Base-by-base conservation (phyloP, 2,329 filamentous ascomycete genomes). In the Diaporthe sp. region DNA sequence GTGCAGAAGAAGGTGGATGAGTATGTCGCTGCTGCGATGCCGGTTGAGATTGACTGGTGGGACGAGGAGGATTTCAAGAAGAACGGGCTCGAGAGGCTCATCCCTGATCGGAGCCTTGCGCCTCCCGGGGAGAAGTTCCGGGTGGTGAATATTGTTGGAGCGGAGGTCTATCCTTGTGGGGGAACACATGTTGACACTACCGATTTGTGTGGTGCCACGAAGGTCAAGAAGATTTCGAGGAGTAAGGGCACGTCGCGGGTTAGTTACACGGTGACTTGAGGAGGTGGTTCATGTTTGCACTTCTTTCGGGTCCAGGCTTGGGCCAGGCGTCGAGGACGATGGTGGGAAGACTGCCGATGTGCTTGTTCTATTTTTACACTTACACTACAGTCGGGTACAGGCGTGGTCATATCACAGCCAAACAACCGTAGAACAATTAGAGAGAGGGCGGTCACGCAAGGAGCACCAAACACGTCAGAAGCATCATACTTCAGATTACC, bases 111-210 rank as follows among this genome's bases (percentile, higher is more conserved):
- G 45, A 83, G 83, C 52, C 79, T 85, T 67, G 81, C 83, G 75
- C 84, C 85, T 12, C 82, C 83, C 0, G 89, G 88, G 33, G 88
- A 89, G 77, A 91, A 89, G 80, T 90, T 92, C 42, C 86, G 93
- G 12, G 91, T 94, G 0, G 92, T 95, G 33, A 88, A 90, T 74
- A 93, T 95, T 75, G 89, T 90, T 0, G 92, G 92, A 0, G 88
- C 89, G 0, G 93, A 92, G 77, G 88, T 88, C 35, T 95, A 95
- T 84, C 92, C 93, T 1, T 95, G 93, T 81, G 93, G 93, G 10
- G 93, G 93, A 0, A 95, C 93, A 35, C 93, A 95, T 84, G 92
- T 95, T 4, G 85, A 88, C 40, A 87, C 84, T 25, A 92, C 91
- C 28, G 86, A 88, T 74, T 77, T 87, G 75, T 91, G 89, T 78